These are phyloP conservation scores for Clitocybe nebularis DNA, from an alignment of 1,284 basidiomycete species.

Conservation along the genomic window DNA sequence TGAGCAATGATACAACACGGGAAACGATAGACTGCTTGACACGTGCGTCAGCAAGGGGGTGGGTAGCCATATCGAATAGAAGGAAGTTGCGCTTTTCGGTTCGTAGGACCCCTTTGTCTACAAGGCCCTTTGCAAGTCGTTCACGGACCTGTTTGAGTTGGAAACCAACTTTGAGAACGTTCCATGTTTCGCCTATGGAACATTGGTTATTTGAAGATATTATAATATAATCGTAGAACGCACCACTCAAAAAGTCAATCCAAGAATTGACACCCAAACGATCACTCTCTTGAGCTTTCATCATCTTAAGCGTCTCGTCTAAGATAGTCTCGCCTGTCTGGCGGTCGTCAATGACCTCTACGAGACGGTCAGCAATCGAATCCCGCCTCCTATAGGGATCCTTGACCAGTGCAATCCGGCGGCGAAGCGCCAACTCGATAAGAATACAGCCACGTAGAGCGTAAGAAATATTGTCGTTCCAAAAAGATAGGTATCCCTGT, in stretches of 20 bases:
- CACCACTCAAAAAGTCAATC: conserved; percentile 92
- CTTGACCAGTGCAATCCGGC: conserved; percentile 84
- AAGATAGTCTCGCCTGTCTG: conserved; percentile 94
- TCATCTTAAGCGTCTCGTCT: conserved; percentile 94
- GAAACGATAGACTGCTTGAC: conserved; percentile 83
- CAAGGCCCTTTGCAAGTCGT: conserved; percentile 93
- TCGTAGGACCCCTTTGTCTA: conserved; percentile 95
- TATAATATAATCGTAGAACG: conserved; percentile 23
- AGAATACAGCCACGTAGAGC: conserved; percentile 93
- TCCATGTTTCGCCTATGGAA: conserved; percentile 91
- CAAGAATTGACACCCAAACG: conserved; percentile 88
- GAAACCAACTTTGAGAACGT: conserved; percentile 97
- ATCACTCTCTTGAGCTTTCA: conserved; percentile 73
- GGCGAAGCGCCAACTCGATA: conserved; percentile 87
- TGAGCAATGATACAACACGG: conserved; percentile 75
- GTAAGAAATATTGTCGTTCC: conserved; percentile 98
- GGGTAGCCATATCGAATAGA: conserved; percentile 98
- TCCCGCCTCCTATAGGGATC: conserved; percentile 79
- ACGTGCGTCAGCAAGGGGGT: conserved; percentile 88
- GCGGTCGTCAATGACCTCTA: conserved; percentile 88
- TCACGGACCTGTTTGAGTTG: conserved; percentile 97
- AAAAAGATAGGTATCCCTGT: conserved; percentile 93
- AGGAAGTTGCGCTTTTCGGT: conserved; percentile 97
- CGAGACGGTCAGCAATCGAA: conserved; percentile 77
- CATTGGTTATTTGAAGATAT: background rate